Base-by-base conservation (phyloP, 768 basidiomycete genomes). In the Tricholoma saponaceum region DNA sequence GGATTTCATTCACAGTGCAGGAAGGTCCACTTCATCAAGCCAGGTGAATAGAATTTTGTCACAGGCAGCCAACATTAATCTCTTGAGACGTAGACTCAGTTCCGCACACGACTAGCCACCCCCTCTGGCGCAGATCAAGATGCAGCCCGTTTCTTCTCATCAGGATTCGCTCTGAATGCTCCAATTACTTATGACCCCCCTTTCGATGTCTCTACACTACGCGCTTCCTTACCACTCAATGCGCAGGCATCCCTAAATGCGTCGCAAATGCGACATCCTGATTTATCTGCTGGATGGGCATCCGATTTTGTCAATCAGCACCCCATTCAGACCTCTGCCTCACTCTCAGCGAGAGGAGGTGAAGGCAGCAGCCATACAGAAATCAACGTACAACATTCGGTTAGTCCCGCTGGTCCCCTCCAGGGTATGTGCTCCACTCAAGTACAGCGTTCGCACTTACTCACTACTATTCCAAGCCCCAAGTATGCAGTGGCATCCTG, bases 111-210 rank as follows among this genome's bases (percentile, higher is more conserved):
- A 18, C 41, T 82, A 51, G 53, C 69, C 25, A 70, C 72, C 37
- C 60, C 74, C 33, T 69, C 72, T 28, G 75, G 74, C 39, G 69
- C 81, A 53, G 81, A 81, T 58, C 81, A 85, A 68, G 90, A 91
- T 65, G 89, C 86, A 4, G 77, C 85, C 14, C 81, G 75, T 41
- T 92, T 93, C 76, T 90, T 92, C 68, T 74, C 79, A 55, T 32
- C 69, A 63, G 61, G 70, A 58, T n/a, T 64, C 58, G 56, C 70
- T 56, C 56, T 69, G 46, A 62, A 69, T 20, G 65, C 75, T 5
- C 76, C 77, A 30, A 62, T 76, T 30, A 47, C 74, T n/a, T 57
- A 70, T 1, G 72, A 73, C 22, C 61, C 74, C 23, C 61, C 81
- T 2, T 90, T 86, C 65, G 85, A 91, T 62, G 65, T 91, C 4